Evolutionary conservation across 202 grass and related monocot genomes (phyloP), one percentile per base, ranked within the genome.

Genomic region (Elaeis oleifera): DNA sequence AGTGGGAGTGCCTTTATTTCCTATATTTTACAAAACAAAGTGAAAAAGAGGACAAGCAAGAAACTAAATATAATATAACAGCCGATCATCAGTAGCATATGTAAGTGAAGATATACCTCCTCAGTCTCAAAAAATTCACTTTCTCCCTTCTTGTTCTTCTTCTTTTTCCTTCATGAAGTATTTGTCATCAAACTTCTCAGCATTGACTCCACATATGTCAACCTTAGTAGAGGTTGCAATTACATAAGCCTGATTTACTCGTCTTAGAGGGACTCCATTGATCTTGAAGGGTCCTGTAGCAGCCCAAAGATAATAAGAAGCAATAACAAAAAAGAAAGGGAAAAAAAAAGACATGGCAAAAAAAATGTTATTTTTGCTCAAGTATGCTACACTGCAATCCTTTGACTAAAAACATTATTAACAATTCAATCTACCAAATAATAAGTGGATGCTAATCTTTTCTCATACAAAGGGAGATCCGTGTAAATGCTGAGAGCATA

Each of bases 161-260:
- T 39, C 70, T 63, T 61, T 62, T 16, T 62, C 70, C 18, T 72
- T 63, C 4, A 18, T 6, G 5, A 72, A 72, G 19, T 62, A 62
- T 49, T 72, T 72, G 5, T 63, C 70, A 54, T 54, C 70, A 62
- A 72, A 39, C 25, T 72, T 72, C 56, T 72, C 58, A 39, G 20
- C n/a, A 24, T 62, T 54, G 26, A 63, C 58, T 16, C 49, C 70
- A 4, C 50, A 72, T 5, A 61, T 18, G 18, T 72, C 58, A 39
- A 72, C 5, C 59, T 72, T 63, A 0, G 58, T 54, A 18, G 58
- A 62, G 5, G 70, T 72, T 4, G 49, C 58, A 62, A 63, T 53
- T 0, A 62, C 58, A 48, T 72, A 72, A 54, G 70, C 7, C 22
- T 63, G 70, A 18, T 72, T 72, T 23, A 63, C 70, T 21, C 58